Conservation (phyloP, 371 early-diverging fungal species). For the Syncephalastrum sp. region DNA sequence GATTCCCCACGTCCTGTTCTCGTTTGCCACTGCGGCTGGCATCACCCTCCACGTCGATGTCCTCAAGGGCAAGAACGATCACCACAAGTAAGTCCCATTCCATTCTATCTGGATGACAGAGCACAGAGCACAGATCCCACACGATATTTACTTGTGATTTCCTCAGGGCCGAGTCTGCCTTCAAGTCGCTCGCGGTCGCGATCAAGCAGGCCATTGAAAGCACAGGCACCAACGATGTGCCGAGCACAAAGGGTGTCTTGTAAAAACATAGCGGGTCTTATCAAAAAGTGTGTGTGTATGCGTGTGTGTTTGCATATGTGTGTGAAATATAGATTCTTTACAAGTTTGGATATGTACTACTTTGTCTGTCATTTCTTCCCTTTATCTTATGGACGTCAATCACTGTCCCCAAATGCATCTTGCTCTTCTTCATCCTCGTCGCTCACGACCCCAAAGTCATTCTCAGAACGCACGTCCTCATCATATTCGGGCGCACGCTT, state of each 20-base stretch:
- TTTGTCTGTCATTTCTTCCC: too few species aligned
- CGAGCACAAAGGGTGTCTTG: constrained; percentile 93
- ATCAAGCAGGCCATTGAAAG: constrained; percentile 77
- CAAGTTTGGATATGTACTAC: too few species aligned
- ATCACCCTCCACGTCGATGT: constrained; percentile 96
- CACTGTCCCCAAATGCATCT: constrained; percentile 6
- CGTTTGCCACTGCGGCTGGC: constrained; percentile 89
- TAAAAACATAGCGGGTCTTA: constrained; percentile 23
- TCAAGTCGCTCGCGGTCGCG: constrained; percentile 96
- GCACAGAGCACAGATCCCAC: too few species aligned
- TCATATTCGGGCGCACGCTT: constrained; percentile 67
- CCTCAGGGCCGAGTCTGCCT: constrained; percentile 88
- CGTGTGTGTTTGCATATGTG: too few species aligned
- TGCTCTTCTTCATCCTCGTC: constrained; percentile 38
- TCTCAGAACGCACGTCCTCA: constrained; percentile 55
- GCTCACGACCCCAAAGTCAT: constrained; percentile 52
- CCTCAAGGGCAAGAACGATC: constrained; percentile 90
- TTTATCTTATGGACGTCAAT: background rate
- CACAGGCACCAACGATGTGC: constrained; percentile 84
- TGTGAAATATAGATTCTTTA: too few species aligned
- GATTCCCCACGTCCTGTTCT: constrained; percentile 93
- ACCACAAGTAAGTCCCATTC: constrained; percentile 70
- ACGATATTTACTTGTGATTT: background rate
- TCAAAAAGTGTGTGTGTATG: too few species aligned
- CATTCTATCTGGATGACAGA: too few species aligned